Evolutionary conservation across 495 filamentous ascomycete species (phyloP).

Genomic region (Podospora comata): DNA sequence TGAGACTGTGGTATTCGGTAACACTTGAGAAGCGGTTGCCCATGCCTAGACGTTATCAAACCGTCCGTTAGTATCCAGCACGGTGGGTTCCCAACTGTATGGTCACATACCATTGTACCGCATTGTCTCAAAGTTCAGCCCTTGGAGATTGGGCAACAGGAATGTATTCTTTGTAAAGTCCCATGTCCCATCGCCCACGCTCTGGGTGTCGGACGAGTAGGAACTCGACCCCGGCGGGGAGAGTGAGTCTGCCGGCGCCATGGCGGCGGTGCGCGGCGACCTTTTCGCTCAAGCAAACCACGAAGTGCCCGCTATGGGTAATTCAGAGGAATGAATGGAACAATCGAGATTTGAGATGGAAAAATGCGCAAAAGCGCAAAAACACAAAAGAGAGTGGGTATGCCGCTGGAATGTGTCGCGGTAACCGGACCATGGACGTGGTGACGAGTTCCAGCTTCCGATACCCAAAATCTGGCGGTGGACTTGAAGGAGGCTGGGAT

Average conservation of each 20-base stretch:
- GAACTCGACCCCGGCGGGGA: slow-evolving; percentile 76
- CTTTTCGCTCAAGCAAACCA: slow-evolving; percentile 11
- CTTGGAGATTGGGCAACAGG: slow-evolving; percentile 79
- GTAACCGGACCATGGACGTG: background rate
- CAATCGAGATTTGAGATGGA: background rate
- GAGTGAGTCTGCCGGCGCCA: slow-evolving; percentile 54
- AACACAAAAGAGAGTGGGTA: background rate
- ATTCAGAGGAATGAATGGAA: background rate
- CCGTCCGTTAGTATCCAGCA: background rate
- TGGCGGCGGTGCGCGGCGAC: slow-evolving; percentile 34
- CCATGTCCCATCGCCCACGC: slow-evolving; percentile 92
- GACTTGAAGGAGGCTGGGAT: slow-evolving; percentile 3
- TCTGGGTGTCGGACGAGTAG: slow-evolving; percentile 78
- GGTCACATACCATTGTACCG: slow-evolving; percentile 76
- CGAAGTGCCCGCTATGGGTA: background rate
- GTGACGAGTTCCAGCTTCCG: background rate
- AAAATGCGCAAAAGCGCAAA: slow-evolving; percentile 4
- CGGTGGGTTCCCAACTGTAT: background rate
- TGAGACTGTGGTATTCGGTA: slow-evolving; percentile 71
- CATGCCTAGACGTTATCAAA: slow-evolving; percentile 61
- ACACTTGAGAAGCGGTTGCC: slow-evolving; percentile 79
- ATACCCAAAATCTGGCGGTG: slow-evolving; percentile 7
- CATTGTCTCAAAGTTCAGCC: slow-evolving; percentile 91
- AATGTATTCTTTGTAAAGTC: slow-evolving; percentile 80
- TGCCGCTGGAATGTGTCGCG: slow-evolving; percentile 15